These are phyloP conservation scores for Dichotomocladium elegans DNA, from an alignment of 371 early-diverging fungal genomes.

Conservation along the genomic window DNA sequence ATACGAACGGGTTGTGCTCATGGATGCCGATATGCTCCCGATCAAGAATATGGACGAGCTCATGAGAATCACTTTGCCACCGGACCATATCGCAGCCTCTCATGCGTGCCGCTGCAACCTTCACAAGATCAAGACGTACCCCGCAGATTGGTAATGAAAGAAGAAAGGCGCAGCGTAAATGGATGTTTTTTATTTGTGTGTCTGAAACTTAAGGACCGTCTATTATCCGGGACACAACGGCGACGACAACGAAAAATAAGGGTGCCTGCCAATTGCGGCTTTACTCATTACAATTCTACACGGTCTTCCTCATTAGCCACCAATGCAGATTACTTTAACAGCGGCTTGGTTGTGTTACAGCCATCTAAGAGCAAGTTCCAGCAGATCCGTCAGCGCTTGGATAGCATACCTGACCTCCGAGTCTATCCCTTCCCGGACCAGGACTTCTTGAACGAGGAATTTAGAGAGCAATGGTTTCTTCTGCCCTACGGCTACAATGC, in stretches of 20 bases:
- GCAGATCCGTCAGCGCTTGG: conserved; percentile 15
- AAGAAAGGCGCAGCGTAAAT: not conserved
- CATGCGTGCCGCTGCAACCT: conserved; percentile 49
- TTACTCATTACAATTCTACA: conserved; percentile 15
- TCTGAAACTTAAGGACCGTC: not conserved
- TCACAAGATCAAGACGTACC: conserved; percentile 26
- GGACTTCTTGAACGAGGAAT: conserved; percentile 45
- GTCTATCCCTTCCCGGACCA: conserved; percentile 44
- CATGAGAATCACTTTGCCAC: conserved; percentile 17
- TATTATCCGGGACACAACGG: no score
- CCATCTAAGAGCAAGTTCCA: conserved; percentile 27
- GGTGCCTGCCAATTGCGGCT: conserved; percentile 41
- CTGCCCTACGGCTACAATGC: conserved; percentile 50
- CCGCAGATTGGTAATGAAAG: conserved; percentile 31
- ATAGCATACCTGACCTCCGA: conserved; percentile 9
- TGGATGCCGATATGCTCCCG: conserved; percentile 86
- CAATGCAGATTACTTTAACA: conserved; percentile 39
- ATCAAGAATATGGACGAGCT: conserved; percentile 74
- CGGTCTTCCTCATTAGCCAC: not conserved
- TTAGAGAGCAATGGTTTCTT: conserved; percentile 20
- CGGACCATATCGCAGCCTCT: conserved; percentile 25
- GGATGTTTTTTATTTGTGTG: not conserved
- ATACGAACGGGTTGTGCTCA: conserved; percentile 63
- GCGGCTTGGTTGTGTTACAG: conserved; percentile 38
- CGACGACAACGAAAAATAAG: no score